Evolutionary conservation across 2,329 filamentous ascomycete genomes (phyloP), one percentile per base, ranked within the genome.

Genomic region (Exophiala oligosperma): DNA sequence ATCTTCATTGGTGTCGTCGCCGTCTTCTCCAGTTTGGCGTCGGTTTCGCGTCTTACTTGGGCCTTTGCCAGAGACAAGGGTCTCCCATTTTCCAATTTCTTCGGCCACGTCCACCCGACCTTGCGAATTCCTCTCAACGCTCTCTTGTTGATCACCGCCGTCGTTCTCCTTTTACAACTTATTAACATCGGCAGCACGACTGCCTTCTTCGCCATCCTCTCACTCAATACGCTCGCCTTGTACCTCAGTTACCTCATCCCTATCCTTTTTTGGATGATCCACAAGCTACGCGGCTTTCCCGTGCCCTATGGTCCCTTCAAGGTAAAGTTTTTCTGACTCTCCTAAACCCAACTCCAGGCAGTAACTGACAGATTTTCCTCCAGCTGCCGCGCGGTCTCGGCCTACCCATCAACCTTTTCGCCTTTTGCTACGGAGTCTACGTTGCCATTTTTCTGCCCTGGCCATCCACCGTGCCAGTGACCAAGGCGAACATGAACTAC

Each of bases 231-330:
- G 3, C 23, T 67, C n/a, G 46, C 78, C 6, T 79, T 83, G 70
- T 79, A 77, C 62, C 63, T 77, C 35, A 74, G 75, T 0, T 80
- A 81, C 57, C 63, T 76, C 4, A 73, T 79, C 44, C 79, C 79
- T 0, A 73, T 81, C 29, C 52, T 75, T 32, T 79, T 75, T 59
- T 72, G 81, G 40, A 71, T 80, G 28, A 64, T 76, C 51, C 70
- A 70, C 17, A 56, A 59, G 28, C 17, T 63, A 14, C 40, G 62
- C 56, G 28, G 60, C 64, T 28, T 49, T 61, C 32, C 65, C 57
- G 61, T 70, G 17, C 57, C 65, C 0, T 51, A 54, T 32, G 69
- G 70, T 35, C 46, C 66, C 6, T 73, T 69, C 50, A 63, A 21
- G n/a, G 12, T 43, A 11, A 21, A 17, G 4, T 12, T 17, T 40